A percentile compares a stretch with the other conserved stretches of the same genome.
phyloP scores from a whole-genome alignment of 768 basidiomycete species.

The Agrocybe pediades region DNA sequence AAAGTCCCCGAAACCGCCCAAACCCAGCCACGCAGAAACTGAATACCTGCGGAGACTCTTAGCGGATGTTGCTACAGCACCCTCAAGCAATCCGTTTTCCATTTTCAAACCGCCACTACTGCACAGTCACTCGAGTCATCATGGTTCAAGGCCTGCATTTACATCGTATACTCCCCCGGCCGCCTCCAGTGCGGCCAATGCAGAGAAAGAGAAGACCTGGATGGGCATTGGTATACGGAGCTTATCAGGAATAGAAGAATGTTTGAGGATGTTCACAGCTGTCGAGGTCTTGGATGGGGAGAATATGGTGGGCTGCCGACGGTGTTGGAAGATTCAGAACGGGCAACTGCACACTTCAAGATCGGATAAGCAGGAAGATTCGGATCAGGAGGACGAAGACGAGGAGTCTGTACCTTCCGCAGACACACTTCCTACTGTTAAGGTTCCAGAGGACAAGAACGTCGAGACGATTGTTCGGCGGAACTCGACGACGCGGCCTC shows the following conservation, averaged over 20 bases:
- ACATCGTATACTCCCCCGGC: neutral
- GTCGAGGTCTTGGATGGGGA: constrained; percentile 95
- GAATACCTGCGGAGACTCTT: constrained; percentile 71
- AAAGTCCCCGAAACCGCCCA: constrained; percentile 53
- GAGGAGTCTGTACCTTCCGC: constrained; percentile 1
- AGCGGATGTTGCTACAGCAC: constrained; percentile 54
- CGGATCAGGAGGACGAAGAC: constrained; percentile 30
- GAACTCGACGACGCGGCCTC: neutral
- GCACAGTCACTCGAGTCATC: constrained; percentile 18
- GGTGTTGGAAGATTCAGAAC: constrained; percentile 92
- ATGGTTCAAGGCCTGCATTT: constrained; percentile 1
- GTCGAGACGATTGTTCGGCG: neutral
- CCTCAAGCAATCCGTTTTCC: constrained; percentile 45
- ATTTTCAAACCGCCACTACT: constrained; percentile 42
- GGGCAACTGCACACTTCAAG: constrained; percentile 40
- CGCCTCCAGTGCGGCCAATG: constrained; percentile 2
- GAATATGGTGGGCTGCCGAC: constrained; percentile 90
- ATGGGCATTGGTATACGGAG: constrained; percentile 47
- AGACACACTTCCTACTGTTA: neutral
- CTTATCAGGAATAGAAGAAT: constrained; percentile 72
- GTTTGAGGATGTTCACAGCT: constrained; percentile 83
- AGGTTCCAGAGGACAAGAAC: neutral
- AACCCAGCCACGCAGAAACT: constrained; percentile 55
- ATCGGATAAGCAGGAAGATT: constrained; percentile 34
- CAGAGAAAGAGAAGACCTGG: constrained; percentile 27